A percentile compares a stretch with the other conserved stretches of the same genome.
These are phyloP conservation scores for Fusarium sp. DNA, from an alignment of 2,329 filamentous ascomycete species.

Conservation along the genomic window DNA sequence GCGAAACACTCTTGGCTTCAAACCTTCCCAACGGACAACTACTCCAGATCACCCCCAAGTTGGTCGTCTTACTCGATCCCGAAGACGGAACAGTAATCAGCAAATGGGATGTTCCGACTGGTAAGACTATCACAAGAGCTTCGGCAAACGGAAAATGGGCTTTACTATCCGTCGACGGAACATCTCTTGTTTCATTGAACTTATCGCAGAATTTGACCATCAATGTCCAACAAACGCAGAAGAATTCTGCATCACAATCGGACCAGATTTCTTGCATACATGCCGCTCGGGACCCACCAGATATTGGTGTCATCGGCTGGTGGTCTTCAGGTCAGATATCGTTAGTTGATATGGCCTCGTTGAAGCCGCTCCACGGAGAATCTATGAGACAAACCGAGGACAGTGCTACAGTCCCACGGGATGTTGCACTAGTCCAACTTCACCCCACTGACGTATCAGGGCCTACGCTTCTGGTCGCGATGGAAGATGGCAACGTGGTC, in stretches of 20 bases:
- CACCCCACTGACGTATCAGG: slow-evolving; percentile 66
- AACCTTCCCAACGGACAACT: slow-evolving; percentile 71
- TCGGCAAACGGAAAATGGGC: slow-evolving; percentile 76
- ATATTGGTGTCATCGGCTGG: slow-evolving; percentile 83
- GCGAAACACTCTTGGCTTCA: slow-evolving; percentile 75
- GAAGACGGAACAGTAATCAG: slow-evolving; percentile 64
- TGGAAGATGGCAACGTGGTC: slow-evolving; percentile 91
- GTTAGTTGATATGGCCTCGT: slow-evolving; percentile 72
- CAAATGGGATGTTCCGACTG: slow-evolving; percentile 64
- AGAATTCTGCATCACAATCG: slow-evolving; percentile 51
- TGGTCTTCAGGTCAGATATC: slow-evolving; percentile 85
- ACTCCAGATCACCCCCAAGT: slow-evolving; percentile 77
- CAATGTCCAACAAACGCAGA: slow-evolving; percentile 67
- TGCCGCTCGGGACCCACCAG: slow-evolving; percentile 69
- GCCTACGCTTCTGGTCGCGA: slow-evolving; percentile 85
- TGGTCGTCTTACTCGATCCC: slow-evolving; percentile 69
- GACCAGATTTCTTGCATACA: slow-evolving; percentile 89
- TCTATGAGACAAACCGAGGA: slow-evolving; percentile 68
- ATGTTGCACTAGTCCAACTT: slow-evolving; percentile 81
- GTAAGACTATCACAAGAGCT: slow-evolving; percentile 75
- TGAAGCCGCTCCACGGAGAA: slow-evolving; percentile 73
- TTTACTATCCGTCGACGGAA: slow-evolving; percentile 79
- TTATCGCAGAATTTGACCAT: slow-evolving; percentile 66
- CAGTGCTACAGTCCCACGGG: slow-evolving; percentile 81
- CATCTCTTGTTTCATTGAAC: slow-evolving; percentile 74